Evolutionary conservation across 2,329 filamentous ascomycete genomes (phyloP), one percentile per base, ranked within the genome.

Genomic region (Aaosphaeria pasadenensis): DNA sequence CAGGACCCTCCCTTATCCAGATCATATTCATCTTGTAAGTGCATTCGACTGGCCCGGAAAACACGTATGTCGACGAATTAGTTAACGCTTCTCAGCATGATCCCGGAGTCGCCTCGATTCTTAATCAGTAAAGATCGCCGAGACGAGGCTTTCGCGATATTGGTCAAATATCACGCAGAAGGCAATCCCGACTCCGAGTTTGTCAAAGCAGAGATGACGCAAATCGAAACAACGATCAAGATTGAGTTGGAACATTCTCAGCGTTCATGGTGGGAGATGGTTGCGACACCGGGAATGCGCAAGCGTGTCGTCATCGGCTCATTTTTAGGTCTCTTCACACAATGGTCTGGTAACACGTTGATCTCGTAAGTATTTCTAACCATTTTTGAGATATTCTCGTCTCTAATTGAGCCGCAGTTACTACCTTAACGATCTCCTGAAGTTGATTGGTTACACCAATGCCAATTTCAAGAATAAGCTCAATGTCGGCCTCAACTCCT

Each of bases 101-200:
- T 86, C 11, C 84, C 85, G 7, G 85, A 88, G 67, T 84, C 81
- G 0, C 85, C 85, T 0, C 78, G 85, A 46, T 88, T 77, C 69
- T 78, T 87, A 11, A 75, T 86, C 56, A 76, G 77, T 58, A 83
- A 84, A 69, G 84, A 85, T 57, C 77, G 78, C 11, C 73, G 78
- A 49, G 80, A 84, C 13, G 77, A 86, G 59, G 85, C 85, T 4
- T 75, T 84, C 24, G 66, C 72, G 1, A 78, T 84, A 4, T 73
- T 88, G 3, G 75, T 81, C 42, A 79, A 82, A 56, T 82, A 84
- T 56, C 85, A 88, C 58, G 83, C 78, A n/a, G 81, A 82, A 35
- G 82, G 83, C 40, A 73, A 84, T 56, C 64, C 61, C 39, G 72
- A 79, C 58, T 81, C 85, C 54, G 66, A 78, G 4, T 80, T 82